A percentile compares a stretch with the other conserved stretches of the same genome.
These are phyloP conservation scores for Tricholoma sp. DNA, from an alignment of 768 basidiomycete species.

Conservation along the genomic window DNA sequence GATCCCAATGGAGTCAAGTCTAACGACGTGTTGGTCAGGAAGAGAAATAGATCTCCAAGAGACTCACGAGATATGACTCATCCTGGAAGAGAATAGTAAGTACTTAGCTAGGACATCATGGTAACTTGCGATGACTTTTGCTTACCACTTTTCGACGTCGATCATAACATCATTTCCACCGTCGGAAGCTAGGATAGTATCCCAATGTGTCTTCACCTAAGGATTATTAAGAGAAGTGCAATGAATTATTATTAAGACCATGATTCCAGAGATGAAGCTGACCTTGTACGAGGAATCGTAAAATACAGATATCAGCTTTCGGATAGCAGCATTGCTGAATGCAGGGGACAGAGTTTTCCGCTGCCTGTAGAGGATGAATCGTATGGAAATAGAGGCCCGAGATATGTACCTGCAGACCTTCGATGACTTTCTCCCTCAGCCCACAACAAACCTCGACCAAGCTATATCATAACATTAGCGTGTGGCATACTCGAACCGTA, in stretches of 20 bases:
- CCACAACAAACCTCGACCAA: conserved; percentile 34
- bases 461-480: neutral
- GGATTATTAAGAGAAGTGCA: neutral
- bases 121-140: neutral
- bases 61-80: conserved; percentile 43
- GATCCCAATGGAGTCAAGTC: conserved; percentile 54
- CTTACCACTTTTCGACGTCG: conserved; percentile 43
- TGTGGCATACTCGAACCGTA: neutral
- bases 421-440: conserved; percentile 40
- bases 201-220: conserved; percentile 27
- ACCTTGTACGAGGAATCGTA: conserved; percentile 39
- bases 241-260: neutral
- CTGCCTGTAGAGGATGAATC: conserved; percentile 21
- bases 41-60: too few species aligned
- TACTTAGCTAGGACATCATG: conserved; percentile 40
- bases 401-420: conserved; percentile 18
- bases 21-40: conserved; percentile 13
- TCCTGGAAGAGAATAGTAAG: conserved; percentile 26
- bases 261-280: neutral
- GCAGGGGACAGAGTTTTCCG: conserved; percentile 34
- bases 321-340: conserved; percentile 36
- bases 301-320: conserved; percentile 31
- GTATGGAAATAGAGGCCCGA: neutral
- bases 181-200: conserved; percentile 13
- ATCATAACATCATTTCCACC: conserved; percentile 37